phyloP scores from a whole-genome alignment of 495 filamentous ascomycete species.

The Tuber calosporum region DNA sequence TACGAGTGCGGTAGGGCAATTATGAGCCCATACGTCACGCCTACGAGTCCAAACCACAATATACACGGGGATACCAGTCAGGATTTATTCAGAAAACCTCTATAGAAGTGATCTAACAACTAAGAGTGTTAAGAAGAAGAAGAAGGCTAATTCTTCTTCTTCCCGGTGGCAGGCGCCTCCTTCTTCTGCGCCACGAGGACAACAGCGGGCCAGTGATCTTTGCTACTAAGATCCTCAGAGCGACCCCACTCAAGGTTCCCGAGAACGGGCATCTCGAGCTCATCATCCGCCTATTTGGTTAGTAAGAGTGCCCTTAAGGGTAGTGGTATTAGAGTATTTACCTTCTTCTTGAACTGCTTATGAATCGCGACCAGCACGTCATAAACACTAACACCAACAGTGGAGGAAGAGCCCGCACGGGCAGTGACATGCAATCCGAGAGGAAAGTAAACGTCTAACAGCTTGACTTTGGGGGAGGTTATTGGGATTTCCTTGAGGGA shows the following conservation, averaged over 20 bases:
- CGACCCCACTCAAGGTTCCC: conserved; percentile 40
- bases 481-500: conserved; percentile 35
- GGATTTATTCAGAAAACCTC: conserved; percentile 5
- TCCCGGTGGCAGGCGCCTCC: conserved; percentile 34
- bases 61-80: neutral
- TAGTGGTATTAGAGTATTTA: conserved; percentile 5
- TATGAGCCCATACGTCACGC: neutral
- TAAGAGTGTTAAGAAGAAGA: neutral
- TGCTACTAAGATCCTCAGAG: conserved; percentile 33
- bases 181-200: conserved; percentile 41
- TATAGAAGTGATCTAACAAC: conserved; percentile 5
- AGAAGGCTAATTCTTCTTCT: conserved; percentile 37
- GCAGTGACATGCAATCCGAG: conserved; percentile 39
- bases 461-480: conserved; percentile 34
- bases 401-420: conserved; percentile 33
- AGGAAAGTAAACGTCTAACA: conserved; percentile 39
- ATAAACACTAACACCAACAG: conserved; percentile 38
- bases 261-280: conserved; percentile 39
- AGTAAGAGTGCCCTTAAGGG: neutral
- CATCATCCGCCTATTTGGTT: conserved; percentile 35
- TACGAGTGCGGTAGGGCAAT: neutral
- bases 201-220: conserved; percentile 39
- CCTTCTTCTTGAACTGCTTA: conserved; percentile 42
- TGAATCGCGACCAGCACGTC: conserved; percentile 40
- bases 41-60: neutral